Evolutionary conservation across 2,329 filamentous ascomycete species (phyloP).

Genomic region (Amphichorda felina): DNA sequence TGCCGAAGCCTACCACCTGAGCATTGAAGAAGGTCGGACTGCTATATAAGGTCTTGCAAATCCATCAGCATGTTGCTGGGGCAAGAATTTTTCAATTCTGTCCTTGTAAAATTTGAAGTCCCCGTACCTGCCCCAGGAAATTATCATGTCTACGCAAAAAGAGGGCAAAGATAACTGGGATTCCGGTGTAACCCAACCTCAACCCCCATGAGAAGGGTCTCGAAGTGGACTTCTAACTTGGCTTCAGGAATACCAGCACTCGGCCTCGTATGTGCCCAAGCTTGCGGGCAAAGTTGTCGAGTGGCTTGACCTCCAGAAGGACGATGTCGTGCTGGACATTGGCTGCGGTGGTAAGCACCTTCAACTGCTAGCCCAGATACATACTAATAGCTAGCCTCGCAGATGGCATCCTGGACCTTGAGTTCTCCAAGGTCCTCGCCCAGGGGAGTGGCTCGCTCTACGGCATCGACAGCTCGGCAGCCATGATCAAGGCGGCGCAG

Average conservation of each 20-base stretch:
- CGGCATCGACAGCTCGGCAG: conserved; percentile 44
- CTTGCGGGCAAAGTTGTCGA: conserved; percentile 44
- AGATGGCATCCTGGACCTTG: conserved; percentile 47
- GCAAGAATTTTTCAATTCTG: too few species aligned
- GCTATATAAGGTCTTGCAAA: too few species aligned
- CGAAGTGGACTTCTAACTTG: conserved; percentile 3
- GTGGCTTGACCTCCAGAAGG: conserved; percentile 45
- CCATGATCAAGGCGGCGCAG: conserved; percentile 44
- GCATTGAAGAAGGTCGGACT: neutral
- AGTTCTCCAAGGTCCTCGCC: conserved; percentile 34
- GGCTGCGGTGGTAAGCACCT: conserved; percentile 45
- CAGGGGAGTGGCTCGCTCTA: conserved; percentile 35
- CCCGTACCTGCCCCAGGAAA: too few species aligned
- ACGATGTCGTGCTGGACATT: conserved; percentile 48
- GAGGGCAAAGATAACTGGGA: conserved; percentile 3
- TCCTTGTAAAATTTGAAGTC: too few species aligned
- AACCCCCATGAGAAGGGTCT: neutral
- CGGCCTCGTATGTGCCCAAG: conserved; percentile 53
- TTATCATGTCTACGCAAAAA: conserved; percentile 1
- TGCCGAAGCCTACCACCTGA: neutral
- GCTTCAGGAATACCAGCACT: conserved; percentile 43
- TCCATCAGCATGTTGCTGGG: too few species aligned
- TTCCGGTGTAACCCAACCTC: conserved; percentile 1
- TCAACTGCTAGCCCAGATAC: neutral
- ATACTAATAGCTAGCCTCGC: neutral